phyloP scores from a whole-genome alignment of 306 rosid genomes.

The Ochetophila trinervis region DNA sequence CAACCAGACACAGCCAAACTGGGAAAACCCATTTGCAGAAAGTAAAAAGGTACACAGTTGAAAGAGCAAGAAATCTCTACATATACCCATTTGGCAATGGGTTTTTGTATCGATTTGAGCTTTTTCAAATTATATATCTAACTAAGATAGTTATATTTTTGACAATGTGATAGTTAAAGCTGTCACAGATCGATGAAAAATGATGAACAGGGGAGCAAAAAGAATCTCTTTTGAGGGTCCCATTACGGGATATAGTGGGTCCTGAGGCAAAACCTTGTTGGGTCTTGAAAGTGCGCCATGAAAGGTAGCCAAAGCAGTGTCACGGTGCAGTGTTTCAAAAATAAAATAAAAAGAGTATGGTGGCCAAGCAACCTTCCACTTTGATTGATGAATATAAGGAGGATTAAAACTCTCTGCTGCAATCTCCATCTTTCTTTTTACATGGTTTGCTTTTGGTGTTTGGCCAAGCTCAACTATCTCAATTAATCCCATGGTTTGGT shows the following conservation, averaged over 20 bases:
- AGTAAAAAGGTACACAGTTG: too few species aligned
- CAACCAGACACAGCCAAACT: too few species aligned
- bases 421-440: neutral
- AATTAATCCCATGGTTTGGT: slow-evolving; percentile 23
- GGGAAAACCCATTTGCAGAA: too few species aligned
- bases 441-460: slow-evolving; percentile 25
- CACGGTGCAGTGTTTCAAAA: slow-evolving; percentile 16
- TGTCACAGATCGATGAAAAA: neutral
- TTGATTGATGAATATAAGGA: neutral
- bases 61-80: too few species aligned
- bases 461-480: slow-evolving; percentile 42
- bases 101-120: too few species aligned
- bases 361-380: slow-evolving; percentile 25
- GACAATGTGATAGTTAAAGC: neutral
- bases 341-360: slow-evolving; percentile 21
- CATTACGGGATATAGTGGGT: slow-evolving; percentile 22
- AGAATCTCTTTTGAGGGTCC: slow-evolving; percentile 34
- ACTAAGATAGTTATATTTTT: too few species aligned
- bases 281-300: slow-evolving; percentile 25
- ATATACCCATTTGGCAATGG: too few species aligned
- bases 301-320: slow-evolving; percentile 10
- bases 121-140: too few species aligned
- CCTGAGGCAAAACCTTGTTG: slow-evolving; percentile 15
- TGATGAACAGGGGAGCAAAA: neutral
- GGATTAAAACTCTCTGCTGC: too few species aligned